phyloP scores from a whole-genome alignment of 2,329 filamentous ascomycete genomes.

The Coniella vitis region DNA sequence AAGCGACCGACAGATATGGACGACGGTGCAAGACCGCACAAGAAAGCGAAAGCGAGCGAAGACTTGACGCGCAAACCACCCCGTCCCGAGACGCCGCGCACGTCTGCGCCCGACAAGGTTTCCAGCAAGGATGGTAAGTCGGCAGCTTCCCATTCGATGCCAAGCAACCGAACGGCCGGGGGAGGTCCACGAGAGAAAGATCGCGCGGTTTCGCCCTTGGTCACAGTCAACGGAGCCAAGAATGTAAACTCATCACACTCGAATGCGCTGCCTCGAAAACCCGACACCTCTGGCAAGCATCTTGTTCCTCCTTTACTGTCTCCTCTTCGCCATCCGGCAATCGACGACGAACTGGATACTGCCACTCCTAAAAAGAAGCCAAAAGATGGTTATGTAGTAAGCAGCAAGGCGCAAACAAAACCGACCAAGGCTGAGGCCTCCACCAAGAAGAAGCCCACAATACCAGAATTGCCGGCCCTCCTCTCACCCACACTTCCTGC shows the following conservation, averaged over 20 bases:
- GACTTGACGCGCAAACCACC: constrained; percentile 7
- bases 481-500: constrained; percentile 51
- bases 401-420: constrained; percentile 21
- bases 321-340: constrained; percentile 38
- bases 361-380: constrained; percentile 22
- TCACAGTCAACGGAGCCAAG: constrained; percentile 32
- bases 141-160: constrained; percentile 2
- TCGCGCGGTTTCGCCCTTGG: constrained; percentile 9
- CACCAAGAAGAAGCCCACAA: constrained; percentile 32
- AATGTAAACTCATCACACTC: constrained; percentile 29
- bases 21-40: constrained; percentile 37
- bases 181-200: constrained; percentile 11
- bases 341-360: constrained; percentile 31
- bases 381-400: constrained; percentile 26
- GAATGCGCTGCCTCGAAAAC: constrained; percentile 31
- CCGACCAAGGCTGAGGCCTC: constrained; percentile 23
- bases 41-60: constrained; percentile 34
- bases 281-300: constrained; percentile 31
- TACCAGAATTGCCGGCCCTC: constrained; percentile 39
- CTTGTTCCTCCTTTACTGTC: constrained; percentile 47
- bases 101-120: constrained; percentile 3
- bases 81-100: constrained; percentile 11
- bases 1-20: constrained; percentile 41
- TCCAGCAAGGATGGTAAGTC: constrained; percentile 11
- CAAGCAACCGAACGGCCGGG: constrained; percentile 4